phyloP scores from a whole-genome alignment of 2,329 filamentous ascomycete species.

The Sclerotinia sclerotiorum region DNA sequence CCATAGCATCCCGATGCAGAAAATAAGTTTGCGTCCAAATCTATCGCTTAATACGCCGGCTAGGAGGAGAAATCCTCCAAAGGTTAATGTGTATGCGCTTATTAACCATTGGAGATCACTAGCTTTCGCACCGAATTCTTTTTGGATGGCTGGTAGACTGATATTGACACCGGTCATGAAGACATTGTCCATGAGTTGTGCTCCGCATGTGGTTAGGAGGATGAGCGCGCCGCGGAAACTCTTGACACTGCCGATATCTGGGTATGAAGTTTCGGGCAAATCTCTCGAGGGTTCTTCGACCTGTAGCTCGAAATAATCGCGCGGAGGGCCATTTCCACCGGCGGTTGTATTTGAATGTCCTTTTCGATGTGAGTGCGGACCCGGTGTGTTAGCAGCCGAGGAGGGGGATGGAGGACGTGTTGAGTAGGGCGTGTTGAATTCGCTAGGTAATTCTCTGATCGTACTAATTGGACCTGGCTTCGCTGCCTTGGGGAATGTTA shows the following conservation, averaged over 20 bases:
- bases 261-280: constrained; percentile 10
- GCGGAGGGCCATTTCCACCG: not conserved
- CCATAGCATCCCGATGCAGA: constrained; percentile 43
- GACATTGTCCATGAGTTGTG: constrained; percentile 47
- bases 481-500: constrained; percentile 21
- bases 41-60: constrained; percentile 38
- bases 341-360: not conserved
- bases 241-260: constrained; percentile 37
- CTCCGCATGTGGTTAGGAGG: constrained; percentile 45
- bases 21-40: constrained; percentile 44
- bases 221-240: constrained; percentile 45
- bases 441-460: constrained; percentile 24
- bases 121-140: constrained; percentile 42
- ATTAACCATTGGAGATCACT: constrained; percentile 46
- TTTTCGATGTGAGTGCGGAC: not conserved
- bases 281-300: constrained; percentile 2
- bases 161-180: constrained; percentile 48
- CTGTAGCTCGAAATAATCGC: constrained; percentile 13
- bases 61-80: constrained; percentile 43
- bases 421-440: constrained; percentile 25
- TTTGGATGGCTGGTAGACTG: constrained; percentile 45
- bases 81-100: constrained; percentile 45
- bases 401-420: constrained; percentile 26
- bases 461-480: constrained; percentile 19
- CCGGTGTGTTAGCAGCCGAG: not conserved